These are phyloP conservation scores for Apiospora sp. DNA, from an alignment of 2,329 filamentous ascomycete genomes.

Conservation along the genomic window DNA sequence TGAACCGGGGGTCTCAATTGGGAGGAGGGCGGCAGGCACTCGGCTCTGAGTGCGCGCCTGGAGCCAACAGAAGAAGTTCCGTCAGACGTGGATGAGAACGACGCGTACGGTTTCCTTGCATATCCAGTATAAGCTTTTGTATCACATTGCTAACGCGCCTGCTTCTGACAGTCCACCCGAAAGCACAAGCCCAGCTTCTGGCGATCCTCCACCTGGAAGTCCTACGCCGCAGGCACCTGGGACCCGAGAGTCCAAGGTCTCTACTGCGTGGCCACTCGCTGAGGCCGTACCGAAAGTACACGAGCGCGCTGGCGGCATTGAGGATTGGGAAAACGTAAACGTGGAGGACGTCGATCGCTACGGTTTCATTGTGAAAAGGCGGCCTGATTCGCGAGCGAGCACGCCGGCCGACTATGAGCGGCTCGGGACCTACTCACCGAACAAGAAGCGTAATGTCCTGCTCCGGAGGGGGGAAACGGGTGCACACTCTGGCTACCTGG, in stretches of 20 bases:
- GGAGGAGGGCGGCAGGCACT: conserved; percentile 59
- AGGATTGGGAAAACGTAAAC: conserved; percentile 73
- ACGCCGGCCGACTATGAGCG: conserved; percentile 46
- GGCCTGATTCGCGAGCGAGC: conserved; percentile 45
- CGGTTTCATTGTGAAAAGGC: conserved; percentile 67
- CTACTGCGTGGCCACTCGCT: conserved; percentile 50
- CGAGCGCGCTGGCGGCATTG: conserved; percentile 65
- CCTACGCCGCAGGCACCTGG: conserved; percentile 35
- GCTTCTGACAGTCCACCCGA: conserved; percentile 27
- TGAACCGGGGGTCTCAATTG: conserved; percentile 60
- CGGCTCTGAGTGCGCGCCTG: conserved; percentile 55
- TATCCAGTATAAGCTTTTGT: conserved; percentile 35
- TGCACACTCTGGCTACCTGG: conserved; percentile 43
- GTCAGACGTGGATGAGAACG: conserved; percentile 60
- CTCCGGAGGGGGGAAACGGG: conserved; percentile 48
- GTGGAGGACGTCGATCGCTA: conserved; percentile 71
- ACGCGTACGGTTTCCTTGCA: conserved; percentile 65
- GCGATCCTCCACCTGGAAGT: conserved; percentile 39
- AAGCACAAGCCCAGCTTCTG: conserved; percentile 35
- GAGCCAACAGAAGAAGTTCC: conserved; percentile 60
- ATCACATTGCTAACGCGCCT: conserved; percentile 38
- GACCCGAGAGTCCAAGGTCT: conserved; percentile 35
- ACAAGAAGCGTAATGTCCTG: conserved; percentile 55
- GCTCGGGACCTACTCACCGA: conserved; percentile 52
- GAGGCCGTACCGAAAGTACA: conserved; percentile 47